Conservation (phyloP, 2,329 filamentous ascomycete genomes). For the Sporothrix euskadiensis region DNA sequence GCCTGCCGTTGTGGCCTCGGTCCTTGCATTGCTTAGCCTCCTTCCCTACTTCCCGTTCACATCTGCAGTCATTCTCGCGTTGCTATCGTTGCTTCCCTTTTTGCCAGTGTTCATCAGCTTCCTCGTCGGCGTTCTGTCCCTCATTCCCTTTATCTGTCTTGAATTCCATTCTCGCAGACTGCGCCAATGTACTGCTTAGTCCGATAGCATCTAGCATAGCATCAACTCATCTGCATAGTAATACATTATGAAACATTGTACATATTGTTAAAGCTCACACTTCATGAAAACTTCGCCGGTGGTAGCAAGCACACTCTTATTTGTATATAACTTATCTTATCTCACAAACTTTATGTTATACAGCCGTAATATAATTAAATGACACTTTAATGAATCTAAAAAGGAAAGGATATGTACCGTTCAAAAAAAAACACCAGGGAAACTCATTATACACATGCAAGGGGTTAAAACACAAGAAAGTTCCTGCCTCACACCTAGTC, state of each 20-base stretch:
- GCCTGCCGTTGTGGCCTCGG: neutral
- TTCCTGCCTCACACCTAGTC: conserved; percentile 41
- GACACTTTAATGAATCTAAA: neutral
- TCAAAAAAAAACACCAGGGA: neutral
- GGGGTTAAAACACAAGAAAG: neutral
- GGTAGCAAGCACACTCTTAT: too few species aligned
- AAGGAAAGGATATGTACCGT: conserved; percentile 3
- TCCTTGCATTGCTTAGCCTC: neutral
- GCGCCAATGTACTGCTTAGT: neutral
- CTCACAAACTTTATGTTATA: neutral
- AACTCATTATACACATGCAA: neutral
- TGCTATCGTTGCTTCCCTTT: neutral
- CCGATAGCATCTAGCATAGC: conserved; percentile 2
- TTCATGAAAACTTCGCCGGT: neutral
- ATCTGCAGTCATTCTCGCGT: neutral
- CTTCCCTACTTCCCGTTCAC: neutral
- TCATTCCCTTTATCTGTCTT: neutral
- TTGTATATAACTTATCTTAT: neutral
- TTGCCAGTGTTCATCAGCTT: neutral
- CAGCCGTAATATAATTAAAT: neutral
- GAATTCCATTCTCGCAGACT: neutral
- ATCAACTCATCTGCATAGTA: neutral
- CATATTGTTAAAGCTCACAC: too few species aligned
- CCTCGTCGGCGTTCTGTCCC: neutral
- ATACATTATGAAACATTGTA: neutral